These are phyloP conservation scores for Neophaeococcomyces aloes DNA, from an alignment of 2,329 filamentous ascomycete species.

Conservation along the genomic window DNA sequence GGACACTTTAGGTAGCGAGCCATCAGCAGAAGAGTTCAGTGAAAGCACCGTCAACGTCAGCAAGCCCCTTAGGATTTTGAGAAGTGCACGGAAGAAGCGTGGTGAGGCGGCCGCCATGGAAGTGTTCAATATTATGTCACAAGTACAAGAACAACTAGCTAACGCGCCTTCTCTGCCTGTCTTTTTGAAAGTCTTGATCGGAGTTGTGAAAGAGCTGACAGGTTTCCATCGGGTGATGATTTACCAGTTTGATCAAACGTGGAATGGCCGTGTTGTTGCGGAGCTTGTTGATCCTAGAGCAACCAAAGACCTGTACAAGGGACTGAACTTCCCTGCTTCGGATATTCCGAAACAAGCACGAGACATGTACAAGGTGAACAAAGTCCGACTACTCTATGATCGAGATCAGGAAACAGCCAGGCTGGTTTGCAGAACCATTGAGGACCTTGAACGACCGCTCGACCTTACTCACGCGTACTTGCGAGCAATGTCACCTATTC, in stretches of 20 bases:
- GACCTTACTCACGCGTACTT: constrained; percentile 79
- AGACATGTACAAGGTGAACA: constrained; percentile 84
- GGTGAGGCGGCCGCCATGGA: constrained; percentile 85
- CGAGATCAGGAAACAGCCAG: constrained; percentile 68
- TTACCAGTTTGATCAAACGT: constrained; percentile 75
- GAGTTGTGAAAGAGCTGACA: constrained; percentile 78
- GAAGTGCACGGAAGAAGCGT: constrained; percentile 62
- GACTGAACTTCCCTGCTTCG: constrained; percentile 76
- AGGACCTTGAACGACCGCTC: constrained; percentile 63
- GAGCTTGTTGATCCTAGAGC: constrained; percentile 72
- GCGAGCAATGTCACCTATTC: constrained; percentile 81
- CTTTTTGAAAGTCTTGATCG: constrained; percentile 71
- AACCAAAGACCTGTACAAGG: constrained; percentile 76
- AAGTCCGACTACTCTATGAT: constrained; percentile 78
- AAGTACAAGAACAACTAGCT: constrained; percentile 78
- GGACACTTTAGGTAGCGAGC: constrained; percentile 62
- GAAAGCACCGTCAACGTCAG: constrained; percentile 67
- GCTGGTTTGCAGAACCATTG: constrained; percentile 64
- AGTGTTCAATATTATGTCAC: constrained; percentile 83
- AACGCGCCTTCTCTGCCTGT: constrained; percentile 58
- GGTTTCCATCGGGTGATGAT: constrained; percentile 90
- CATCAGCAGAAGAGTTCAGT: constrained; percentile 61
- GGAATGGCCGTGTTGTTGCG: constrained; percentile 78
- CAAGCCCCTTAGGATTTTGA: constrained; percentile 64
- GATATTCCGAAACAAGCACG: constrained; percentile 78